Base-by-base conservation (phyloP, 371 early-diverging fungal genomes). In the Mortierella polycephala region DNA sequence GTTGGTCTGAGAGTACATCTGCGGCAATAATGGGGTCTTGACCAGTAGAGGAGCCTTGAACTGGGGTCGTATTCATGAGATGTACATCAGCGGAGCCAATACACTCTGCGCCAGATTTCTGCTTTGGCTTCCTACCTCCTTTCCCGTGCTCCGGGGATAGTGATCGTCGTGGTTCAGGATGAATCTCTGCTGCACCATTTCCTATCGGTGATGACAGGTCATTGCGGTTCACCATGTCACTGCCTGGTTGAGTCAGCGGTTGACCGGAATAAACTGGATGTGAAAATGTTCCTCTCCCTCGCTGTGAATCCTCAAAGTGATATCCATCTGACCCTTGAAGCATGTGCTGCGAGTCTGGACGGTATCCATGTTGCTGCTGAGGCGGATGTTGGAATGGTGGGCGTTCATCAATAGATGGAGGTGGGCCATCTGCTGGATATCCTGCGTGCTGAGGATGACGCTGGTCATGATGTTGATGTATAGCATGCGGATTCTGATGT, bases 401-500 rank as follows among this genome's bases (percentile, higher is more conserved):
- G 5, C 45, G 45, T 21, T 55, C 51, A 18, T 60, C 61, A 3
- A 46, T 20, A 20, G 23, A 16, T 13, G 42, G 67, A 16, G 60
- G 60, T 51, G n/a, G 67, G 21, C 21, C 59, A 8, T 67, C 67
- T 5, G 56, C 54, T 16, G 60, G 60, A 41, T 67, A 60, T 54
- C 53, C 61, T 39, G 23, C 49, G 12, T 66, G 67, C 13, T 60
- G 61, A n/a, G 60, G 67, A n/a, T 46, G 60, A 14, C 61, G 67
- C 18, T 14, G 50, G 42, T 62, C 62, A 6, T 45, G 67, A 10
- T 69, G 62, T 44, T 74, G 69, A 13, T 62, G 64, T 61, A 57
- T 47, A 6, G 54, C 54, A 18, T 67, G 69, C 30, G 67, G 45
- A 13, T 64, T n/a, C 42, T 46, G 46, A 20, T 56, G 54, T 11